phyloP scores from a whole-genome alignment of 495 filamentous ascomycete species.

The Xylaria castorea region DNA sequence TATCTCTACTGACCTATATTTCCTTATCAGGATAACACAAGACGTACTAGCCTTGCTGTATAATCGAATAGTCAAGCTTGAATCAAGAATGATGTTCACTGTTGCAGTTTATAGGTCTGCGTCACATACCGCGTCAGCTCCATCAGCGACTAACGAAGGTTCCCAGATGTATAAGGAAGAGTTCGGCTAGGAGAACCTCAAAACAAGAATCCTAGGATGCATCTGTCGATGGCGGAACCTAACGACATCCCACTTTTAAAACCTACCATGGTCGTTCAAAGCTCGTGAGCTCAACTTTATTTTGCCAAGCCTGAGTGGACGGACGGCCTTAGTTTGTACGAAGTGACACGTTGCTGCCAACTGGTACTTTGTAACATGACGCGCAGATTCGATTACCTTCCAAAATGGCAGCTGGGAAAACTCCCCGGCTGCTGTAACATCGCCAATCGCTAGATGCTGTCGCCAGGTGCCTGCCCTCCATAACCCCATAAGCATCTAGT shows the following conservation, averaged over 20 bases:
- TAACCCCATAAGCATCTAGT: neutral
- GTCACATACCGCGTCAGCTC: conserved; percentile 22
- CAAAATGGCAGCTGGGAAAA: neutral
- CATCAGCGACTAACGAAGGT: neutral
- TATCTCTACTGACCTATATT: neutral
- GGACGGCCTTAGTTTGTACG: neutral
- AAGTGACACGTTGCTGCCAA: neutral
- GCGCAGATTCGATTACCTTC: conserved; percentile 8
- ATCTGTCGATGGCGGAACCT: neutral
- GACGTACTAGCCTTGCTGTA: neutral
- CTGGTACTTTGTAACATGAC: neutral
- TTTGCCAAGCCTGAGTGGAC: conserved; percentile 1
- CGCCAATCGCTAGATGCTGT: neutral
- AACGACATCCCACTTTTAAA: neutral
- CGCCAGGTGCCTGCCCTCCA: neutral
- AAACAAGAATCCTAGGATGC: neutral
- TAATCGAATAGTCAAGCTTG: conserved; percentile 1
- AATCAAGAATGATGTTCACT: neutral
- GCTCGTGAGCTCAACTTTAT: neutral
- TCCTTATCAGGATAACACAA: neutral
- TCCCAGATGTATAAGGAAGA: neutral
- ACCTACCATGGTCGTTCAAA: neutral
- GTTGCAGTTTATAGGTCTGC: neutral
- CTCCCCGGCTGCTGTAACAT: neutral
- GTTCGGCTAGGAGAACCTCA: neutral